Percentiles rank a stretch among this genome's conserved stretches.
These are phyloP conservation scores for Cryptosporidium viatorum DNA, from an alignment of 169 alveolate genomes.

Conservation along the genomic window DNA sequence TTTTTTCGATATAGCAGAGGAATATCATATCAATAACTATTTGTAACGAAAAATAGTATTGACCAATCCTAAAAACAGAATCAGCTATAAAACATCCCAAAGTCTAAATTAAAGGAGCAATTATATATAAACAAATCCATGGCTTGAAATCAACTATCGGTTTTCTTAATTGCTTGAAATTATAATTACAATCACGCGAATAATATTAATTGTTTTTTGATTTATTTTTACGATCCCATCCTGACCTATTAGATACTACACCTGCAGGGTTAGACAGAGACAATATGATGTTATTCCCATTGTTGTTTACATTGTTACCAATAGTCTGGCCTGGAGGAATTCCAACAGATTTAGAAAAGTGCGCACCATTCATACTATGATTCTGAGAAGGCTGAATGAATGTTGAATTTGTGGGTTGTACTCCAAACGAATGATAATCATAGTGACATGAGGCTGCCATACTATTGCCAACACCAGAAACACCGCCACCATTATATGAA, in stretches of 20 bases:
- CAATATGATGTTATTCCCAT: background rate
- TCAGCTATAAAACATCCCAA: background rate
- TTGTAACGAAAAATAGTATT: background rate
- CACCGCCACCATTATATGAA: conserved; percentile 7
- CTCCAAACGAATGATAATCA: conserved; percentile 27
- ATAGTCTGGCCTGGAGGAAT: background rate
- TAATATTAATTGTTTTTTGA: conserved; percentile 9
- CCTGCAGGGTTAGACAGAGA: conserved; percentile 5
- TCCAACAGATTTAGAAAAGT: background rate
- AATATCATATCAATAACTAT: background rate
- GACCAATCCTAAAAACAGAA: conserved; percentile 9
- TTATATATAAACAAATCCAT: background rate
- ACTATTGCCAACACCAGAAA: background rate
- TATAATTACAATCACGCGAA: background rate
- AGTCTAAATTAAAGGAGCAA: background rate
- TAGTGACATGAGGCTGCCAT: background rate
- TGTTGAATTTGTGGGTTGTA: background rate
- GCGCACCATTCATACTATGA: background rate
- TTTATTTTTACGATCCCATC: conserved; percentile 33
- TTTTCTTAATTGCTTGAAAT: background rate
- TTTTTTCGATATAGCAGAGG: background rate
- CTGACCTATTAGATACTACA: background rate
- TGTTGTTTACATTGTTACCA: conserved; percentile 7
- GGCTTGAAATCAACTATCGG: background rate
- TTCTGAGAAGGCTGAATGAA: conserved; percentile 7